Percentiles rank a stretch among this genome's conserved stretches.
These are phyloP conservation scores for Aspergillus sp. DNA, from an alignment of 2,329 filamentous ascomycete genomes.

Conservation along the genomic window DNA sequence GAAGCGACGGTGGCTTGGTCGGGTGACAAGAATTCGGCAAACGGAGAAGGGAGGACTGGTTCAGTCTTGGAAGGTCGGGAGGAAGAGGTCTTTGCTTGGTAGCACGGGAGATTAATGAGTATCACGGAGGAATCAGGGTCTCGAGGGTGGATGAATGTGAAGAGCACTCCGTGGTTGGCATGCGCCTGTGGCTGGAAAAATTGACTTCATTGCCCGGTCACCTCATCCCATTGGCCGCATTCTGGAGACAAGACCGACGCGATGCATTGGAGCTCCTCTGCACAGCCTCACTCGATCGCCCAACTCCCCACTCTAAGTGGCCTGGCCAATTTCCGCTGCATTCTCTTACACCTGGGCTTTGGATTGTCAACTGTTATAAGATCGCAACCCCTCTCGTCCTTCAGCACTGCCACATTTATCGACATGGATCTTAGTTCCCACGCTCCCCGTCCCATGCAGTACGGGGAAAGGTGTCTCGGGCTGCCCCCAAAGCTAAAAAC, in stretches of 20 bases:
- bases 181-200: conserved; percentile 5
- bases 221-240: not conserved
- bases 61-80: not conserved
- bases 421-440: not conserved
- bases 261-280: not conserved
- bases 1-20: conserved; percentile 11
- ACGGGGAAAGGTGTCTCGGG: no score
- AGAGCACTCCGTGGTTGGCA: not conserved
- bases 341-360: not conserved
- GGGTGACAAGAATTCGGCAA: conserved; percentile 1
- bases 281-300: conserved; percentile 2
- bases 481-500: not conserved
- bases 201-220: not conserved
- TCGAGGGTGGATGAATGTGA: not conserved
- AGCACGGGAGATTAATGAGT: not conserved
- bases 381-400: not conserved
- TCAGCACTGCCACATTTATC: not conserved
- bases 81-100: not conserved
- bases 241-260: not conserved
- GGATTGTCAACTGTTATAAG: not conserved
- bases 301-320: not conserved
- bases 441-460: no score
- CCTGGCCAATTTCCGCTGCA: no score
- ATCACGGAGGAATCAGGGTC: not conserved
- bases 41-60: conserved; percentile 10